A percentile compares a stretch with the other conserved stretches of the same genome.
These are phyloP conservation scores for Acacia acuminata DNA, from an alignment of 306 rosid genomes.

Conservation along the genomic window DNA sequence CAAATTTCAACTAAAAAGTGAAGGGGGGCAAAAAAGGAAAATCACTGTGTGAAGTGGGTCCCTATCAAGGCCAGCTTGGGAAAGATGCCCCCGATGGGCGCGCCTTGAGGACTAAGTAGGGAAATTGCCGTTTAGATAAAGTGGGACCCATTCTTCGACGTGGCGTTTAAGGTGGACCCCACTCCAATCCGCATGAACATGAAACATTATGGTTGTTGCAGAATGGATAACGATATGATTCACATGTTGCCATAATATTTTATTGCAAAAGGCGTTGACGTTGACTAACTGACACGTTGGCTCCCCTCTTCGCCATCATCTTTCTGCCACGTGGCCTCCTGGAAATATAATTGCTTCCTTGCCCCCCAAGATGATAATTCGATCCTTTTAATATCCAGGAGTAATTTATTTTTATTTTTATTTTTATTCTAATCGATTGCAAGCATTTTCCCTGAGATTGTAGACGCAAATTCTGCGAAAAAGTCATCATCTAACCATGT, in stretches of 20 bases:
- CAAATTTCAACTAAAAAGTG: not conserved
- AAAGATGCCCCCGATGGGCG: not conserved
- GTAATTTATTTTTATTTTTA: too few species aligned
- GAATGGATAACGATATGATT: not conserved
- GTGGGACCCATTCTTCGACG: constrained; percentile 31
- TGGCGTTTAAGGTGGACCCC: not conserved
- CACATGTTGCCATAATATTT: not conserved
- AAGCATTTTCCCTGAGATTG: not conserved
- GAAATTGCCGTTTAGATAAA: constrained; percentile 29
- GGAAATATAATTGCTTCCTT: not conserved
- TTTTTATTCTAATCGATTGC: not conserved
- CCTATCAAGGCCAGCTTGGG: not conserved
- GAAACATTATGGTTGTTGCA: not conserved
- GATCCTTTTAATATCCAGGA: not conserved
- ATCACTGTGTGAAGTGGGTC: not conserved
- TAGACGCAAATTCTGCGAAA: not conserved
- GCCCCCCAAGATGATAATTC: not conserved
- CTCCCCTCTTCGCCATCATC: not conserved
- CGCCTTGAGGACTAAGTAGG: not conserved
- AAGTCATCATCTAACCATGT: not conserved
- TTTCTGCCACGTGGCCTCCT: not conserved
- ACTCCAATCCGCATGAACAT: not conserved
- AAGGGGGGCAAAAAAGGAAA: not conserved
- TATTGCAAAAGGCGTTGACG: not conserved
- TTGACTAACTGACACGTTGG: not conserved